Base-by-base conservation (phyloP, 805 yeast genomes). In the Wickerhamomyces tratensis region DNA sequence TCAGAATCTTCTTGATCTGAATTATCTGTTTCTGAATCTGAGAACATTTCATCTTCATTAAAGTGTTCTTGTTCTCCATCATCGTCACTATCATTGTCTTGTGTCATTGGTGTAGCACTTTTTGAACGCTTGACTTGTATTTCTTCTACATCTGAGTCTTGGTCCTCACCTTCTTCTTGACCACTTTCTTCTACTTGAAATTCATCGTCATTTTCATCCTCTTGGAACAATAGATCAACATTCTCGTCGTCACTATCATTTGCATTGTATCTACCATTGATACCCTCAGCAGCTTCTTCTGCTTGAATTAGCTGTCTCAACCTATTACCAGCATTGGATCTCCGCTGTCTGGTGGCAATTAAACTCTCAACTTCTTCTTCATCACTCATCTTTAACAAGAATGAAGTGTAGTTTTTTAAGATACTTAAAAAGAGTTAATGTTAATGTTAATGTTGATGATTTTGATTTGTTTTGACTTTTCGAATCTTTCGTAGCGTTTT, bases 241-340 rank as follows among this genome's bases (percentile, higher is more conserved):
- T 82, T 79, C 50, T 82, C 88, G 47, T 86, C 94, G 37, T 84
- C 95, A 37, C 86, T 87, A 5, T 67, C 70, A 13, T 65, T 67
- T 12, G 65, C 57, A 7, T 59, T 65, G 2, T 27, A 27, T 27
- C 10, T 2, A 8, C 10, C 30, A 8, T 27, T 10, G 10, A 27
- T 7, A 27, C 30, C 30, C 10, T 27, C 30, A 27, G 61, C 49
- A 8, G 64, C 56, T 39, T 76, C 82, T 48, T 76, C 95, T 29
- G 85, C 71, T 45, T 79, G 83, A 15, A 93, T 65, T 46, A 93
- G 70, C 43, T 78, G 77, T 53, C 77, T 76, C 57, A 93, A 67
- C 42, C 93, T 70, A 41, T 86, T 82, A 13, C 98, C 98, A 2
- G 98, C 98, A 63, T 91, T 93, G 37, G 87, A 62, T 42, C 98